Percentiles rank a stretch among this genome's conserved stretches.
These are phyloP conservation scores for Mycena olivaceomarginata DNA, from an alignment of 768 basidiomycete species.

Conservation along the genomic window DNA sequence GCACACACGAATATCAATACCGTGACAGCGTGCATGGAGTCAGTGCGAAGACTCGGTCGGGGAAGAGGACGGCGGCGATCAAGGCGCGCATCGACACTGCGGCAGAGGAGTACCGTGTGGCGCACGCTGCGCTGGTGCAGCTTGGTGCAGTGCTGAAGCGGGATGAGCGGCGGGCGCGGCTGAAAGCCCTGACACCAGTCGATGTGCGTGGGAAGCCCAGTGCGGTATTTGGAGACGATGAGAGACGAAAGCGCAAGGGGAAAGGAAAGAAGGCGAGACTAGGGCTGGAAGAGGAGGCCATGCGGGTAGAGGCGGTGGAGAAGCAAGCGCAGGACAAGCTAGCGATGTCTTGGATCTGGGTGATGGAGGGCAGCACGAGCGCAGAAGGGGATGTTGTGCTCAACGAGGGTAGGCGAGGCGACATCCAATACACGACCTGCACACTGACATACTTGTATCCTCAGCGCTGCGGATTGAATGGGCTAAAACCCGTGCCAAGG, in stretches of 20 bases:
- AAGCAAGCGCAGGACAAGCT: too few relatives aligned
- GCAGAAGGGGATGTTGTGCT: too few relatives aligned
- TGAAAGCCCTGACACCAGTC: not conserved
- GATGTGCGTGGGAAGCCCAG: conserved; percentile 1
- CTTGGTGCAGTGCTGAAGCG: not conserved
- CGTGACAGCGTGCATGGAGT: too few relatives aligned
- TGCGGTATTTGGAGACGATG: not conserved
- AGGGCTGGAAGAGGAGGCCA: too few relatives aligned
- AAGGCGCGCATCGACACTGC: not conserved
- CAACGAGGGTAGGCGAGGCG: too few relatives aligned
- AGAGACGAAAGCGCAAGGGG: too few relatives aligned
- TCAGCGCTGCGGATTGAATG: conserved; percentile 37
- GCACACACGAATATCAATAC: not conserved
- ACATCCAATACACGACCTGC: too few relatives aligned
- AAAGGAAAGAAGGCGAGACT: too few relatives aligned
- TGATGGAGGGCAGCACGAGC: too few relatives aligned
- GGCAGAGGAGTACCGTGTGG: conserved; percentile 1
- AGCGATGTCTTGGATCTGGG: too few relatives aligned
- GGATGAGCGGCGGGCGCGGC: not conserved
- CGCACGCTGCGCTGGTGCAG: not conserved
- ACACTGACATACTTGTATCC: conserved; percentile 7
- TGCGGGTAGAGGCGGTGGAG: too few relatives aligned
- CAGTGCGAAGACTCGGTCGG: not conserved
- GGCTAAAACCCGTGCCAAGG: conserved; percentile 43
- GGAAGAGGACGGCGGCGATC: not conserved